These are phyloP conservation scores for Paecilomyces fulvus DNA, from an alignment of 2,329 filamentous ascomycete species.

Conservation along the genomic window DNA sequence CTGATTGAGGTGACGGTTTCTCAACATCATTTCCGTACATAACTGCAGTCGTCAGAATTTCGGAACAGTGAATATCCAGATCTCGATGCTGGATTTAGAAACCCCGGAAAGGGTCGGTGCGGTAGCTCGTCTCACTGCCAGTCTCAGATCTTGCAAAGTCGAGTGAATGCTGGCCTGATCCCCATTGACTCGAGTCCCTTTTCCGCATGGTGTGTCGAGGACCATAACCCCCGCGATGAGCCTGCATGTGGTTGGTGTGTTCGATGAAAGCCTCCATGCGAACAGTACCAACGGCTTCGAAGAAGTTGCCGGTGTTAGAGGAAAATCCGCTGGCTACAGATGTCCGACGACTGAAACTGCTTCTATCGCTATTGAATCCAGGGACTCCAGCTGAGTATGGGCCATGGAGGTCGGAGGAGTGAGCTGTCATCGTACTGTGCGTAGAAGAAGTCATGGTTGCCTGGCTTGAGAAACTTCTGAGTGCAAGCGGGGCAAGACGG, in stretches of 20 bases:
- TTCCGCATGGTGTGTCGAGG: slow-evolving; percentile 14
- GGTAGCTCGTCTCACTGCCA: slow-evolving; percentile 30
- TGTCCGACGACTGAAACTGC: slow-evolving; percentile 44
- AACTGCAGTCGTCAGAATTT: neutral
- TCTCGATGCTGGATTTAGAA: slow-evolving; percentile 24
- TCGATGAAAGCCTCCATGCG: slow-evolving; percentile 96
- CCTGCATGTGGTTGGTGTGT: slow-evolving; percentile 26
- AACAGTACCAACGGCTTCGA: slow-evolving; percentile 81
- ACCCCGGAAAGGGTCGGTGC: slow-evolving; percentile 38
- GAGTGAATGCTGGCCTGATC: slow-evolving; percentile 22
- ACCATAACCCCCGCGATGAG: slow-evolving; percentile 14
- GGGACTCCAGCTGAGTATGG: slow-evolving; percentile 15
- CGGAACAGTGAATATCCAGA: neutral
- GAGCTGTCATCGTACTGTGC: slow-evolving; percentile 49
- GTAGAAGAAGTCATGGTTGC: slow-evolving; percentile 26
- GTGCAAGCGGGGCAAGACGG: slow-evolving; percentile 59
- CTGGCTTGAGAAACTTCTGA: slow-evolving; percentile 65
- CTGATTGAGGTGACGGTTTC: neutral
- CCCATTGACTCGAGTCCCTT: slow-evolving; percentile 27
- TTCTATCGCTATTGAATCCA: slow-evolving; percentile 26
- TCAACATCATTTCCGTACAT: neutral
- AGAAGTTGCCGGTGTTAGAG: slow-evolving; percentile 53
- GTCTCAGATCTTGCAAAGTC: slow-evolving; percentile 28
- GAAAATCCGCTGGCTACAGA: slow-evolving; percentile 44
- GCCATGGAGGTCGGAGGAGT: slow-evolving; percentile 52